phyloP scores from a whole-genome alignment of 306 rosid genomes.

The Corylus avellana region DNA sequence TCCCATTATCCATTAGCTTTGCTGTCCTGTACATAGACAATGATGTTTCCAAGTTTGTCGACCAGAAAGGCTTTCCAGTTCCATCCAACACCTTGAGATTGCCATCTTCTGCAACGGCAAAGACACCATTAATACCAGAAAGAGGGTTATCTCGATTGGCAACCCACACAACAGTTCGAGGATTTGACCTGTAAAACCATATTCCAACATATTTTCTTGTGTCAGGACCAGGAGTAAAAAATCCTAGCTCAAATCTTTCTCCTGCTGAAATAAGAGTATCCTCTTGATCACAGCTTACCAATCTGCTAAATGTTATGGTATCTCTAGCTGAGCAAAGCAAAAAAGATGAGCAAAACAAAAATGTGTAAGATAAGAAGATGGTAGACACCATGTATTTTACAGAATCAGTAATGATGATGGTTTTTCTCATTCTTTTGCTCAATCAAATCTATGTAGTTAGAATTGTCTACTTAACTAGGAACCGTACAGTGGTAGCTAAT shows the following conservation, averaged over 20 bases:
- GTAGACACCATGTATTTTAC: conserved; percentile 36
- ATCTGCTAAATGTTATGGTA: conserved; percentile 34
- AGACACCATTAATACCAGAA: conserved; percentile 46
- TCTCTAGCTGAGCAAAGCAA: conserved; percentile 51
- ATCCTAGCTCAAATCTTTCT: conserved; percentile 59
- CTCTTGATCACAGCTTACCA: conserved; percentile 35
- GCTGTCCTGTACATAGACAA: conserved; percentile 29
- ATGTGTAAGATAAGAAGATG: conserved; percentile 30
- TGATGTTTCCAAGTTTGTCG: conserved; percentile 48
- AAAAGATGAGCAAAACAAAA: conserved; percentile 34
- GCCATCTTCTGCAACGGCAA: conserved; percentile 58
- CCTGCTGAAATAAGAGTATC: conserved; percentile 63
- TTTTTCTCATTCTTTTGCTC: conserved; percentile 38
- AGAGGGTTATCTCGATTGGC: conserved; percentile 70
- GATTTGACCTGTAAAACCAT: conserved; percentile 61
- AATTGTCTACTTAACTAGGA: conserved; percentile 21
- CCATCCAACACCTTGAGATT: conserved; percentile 58
- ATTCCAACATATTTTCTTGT: conserved; percentile 69
- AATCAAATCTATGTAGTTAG: conserved; percentile 25
- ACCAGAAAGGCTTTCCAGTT: conserved; percentile 46
- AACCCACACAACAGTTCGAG: conserved; percentile 68
- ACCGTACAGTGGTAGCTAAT: conserved; percentile 1
- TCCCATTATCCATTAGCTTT: conserved; percentile 64
- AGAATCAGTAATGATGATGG: conserved; percentile 32
- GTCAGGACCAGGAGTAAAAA: conserved; percentile 59